Evolutionary conservation across 805 yeast species (phyloP), one percentile per base, ranked within the genome.

Genomic region (Trichomonascus vanleenenianus): DNA sequence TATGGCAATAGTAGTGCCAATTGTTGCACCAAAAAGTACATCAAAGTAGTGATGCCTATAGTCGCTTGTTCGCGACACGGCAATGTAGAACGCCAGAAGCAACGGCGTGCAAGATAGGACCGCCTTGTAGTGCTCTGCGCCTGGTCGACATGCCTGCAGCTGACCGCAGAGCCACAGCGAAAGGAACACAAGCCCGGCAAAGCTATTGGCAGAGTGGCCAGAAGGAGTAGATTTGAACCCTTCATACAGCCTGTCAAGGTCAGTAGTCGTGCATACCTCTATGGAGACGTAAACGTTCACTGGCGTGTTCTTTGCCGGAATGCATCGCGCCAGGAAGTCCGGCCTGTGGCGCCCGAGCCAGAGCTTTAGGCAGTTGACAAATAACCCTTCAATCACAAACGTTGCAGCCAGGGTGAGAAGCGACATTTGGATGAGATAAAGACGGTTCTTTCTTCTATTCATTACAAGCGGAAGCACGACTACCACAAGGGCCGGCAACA

Each of bases 21-120:
- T 58, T 1, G 70, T 14, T 25, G 83, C 70, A 2, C 98, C 98
- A 12, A 82, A 57, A 1, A 83, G 55, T 1, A 93, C 83, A 63
- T 91, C 98, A 14, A 85, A 69, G 59, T 85, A 87, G 64, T 91
- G 97, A 59, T 91, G 98, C 61, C 97, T 74, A 65, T 89, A 89
- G 64, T 91, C 98, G 56, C 84, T 47, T 0, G 96, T 85, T 56
- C 98, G 75, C 34, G 93, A 79, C 39, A 85, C 63, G 0, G 97
- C 97, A 54, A 91, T 80, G 51, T 81, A 71, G 1, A 75, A 58
- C 0, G 97, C 96, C 5, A 83, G 73, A 3, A 86, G 55, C 1
- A 59, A 19, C n/a, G 72, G 71, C 9, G 55, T 31, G 20, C 62
- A 46, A 11, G 57, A 50, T 4, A 57, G 3, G 2, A 56, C 25